These are phyloP conservation scores for Fusarium albidum DNA, from an alignment of 2,329 filamentous ascomycete genomes.

Conservation along the genomic window DNA sequence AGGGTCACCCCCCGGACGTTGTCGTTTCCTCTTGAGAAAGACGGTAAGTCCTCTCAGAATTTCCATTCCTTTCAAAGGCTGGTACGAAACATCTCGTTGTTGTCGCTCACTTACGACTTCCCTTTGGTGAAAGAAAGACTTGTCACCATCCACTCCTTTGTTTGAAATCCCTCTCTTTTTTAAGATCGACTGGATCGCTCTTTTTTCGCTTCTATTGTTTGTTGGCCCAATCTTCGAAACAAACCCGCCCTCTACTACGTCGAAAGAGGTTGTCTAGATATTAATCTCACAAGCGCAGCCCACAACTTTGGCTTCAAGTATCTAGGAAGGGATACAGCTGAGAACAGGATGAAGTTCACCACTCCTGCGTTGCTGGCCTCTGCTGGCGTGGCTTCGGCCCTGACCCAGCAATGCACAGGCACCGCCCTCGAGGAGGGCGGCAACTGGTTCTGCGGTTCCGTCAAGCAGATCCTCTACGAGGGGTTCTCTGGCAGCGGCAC, in stretches of 20 bases:
- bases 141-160: slow-evolving; percentile 35
- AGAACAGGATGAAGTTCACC: slow-evolving; percentile 43
- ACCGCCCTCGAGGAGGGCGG: slow-evolving; percentile 51
- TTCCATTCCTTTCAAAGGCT: slow-evolving; percentile 29
- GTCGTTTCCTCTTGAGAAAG: slow-evolving; percentile 1
- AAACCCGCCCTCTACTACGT: slow-evolving; percentile 4
- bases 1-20: neutral
- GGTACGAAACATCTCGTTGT: slow-evolving; percentile 29
- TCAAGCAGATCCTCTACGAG: slow-evolving; percentile 73
- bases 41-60: slow-evolving; percentile 8
- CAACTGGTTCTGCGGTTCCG: slow-evolving; percentile 73
- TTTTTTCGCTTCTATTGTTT: slow-evolving; percentile 19
- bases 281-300: slow-evolving; percentile 3
- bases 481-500: slow-evolving; percentile 66
- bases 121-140: slow-evolving; percentile 18
- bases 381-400: slow-evolving; percentile 42
- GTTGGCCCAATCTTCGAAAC: slow-evolving; percentile 17
- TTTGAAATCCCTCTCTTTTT: slow-evolving; percentile 24
- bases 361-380: slow-evolving; percentile 40
- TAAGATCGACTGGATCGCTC: slow-evolving; percentile 26
- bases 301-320: neutral
- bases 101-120: slow-evolving; percentile 22
- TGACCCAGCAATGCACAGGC: slow-evolving; percentile 48
- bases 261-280: neutral
- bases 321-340: neutral